Evolutionary conservation across 306 rosid species (phyloP), one percentile per base, ranked within the genome.

Genomic region (Glycine latifolia): DNA sequence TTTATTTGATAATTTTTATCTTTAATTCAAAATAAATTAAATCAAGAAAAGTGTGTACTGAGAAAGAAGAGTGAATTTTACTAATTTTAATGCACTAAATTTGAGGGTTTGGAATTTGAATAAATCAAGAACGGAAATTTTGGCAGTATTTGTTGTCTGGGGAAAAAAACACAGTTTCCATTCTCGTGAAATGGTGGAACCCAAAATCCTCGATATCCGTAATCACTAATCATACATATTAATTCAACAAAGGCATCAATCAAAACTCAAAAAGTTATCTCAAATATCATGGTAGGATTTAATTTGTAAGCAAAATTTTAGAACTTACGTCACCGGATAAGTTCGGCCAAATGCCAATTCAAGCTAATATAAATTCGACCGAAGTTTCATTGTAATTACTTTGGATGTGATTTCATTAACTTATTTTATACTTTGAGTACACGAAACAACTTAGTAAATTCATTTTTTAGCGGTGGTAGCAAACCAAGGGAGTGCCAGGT

Each of bases 141-240:
- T 46, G 74, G 39, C 56, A 10, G 10, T 10, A 46, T 48, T 46
- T 16, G 41, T 10, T 46, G 10, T 5, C 2, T 15, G 39, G 16
- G 50, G 71, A n/a, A 16, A 67, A 67, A 10, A 16, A 44, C 53
- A 67, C 41, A 68, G 56, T 68, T 68, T 68, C 41, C 55, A 46
- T 69, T 46, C 74, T 47, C 74, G 74, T 69, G 74, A 68, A 69
- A 43, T 17, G 74, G 56, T 47, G 74, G 74, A 69, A 46, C 41
- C 54, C 74, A 16, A 26, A 26, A 15, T 46, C 41, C 41, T 46
- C 55, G 0, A 17, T 46, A 10, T 44, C 74, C 41, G 41, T 46
- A 11, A 69, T 15, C 73, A 15, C 37, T 10, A 68, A 8, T 15
- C 50, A 8, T 15, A 67, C 54, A 14, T 43, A 44, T 15, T 15